Evolutionary conservation across 1,139 yeast species (phyloP).

Genomic region (Yamadazyma conglobata): DNA sequence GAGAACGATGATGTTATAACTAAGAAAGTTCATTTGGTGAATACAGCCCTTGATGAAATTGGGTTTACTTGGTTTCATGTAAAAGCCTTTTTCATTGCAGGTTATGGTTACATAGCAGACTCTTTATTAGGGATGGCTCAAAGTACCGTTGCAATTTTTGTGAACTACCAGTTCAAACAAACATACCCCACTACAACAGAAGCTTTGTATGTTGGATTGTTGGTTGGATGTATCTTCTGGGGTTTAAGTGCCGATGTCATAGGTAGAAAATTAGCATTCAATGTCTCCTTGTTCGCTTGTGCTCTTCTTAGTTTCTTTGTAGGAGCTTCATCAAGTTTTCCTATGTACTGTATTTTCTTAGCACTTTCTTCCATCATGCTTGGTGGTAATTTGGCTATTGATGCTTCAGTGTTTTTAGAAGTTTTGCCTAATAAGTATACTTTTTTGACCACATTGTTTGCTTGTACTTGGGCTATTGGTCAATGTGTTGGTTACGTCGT

Average conservation of each 20-base stretch:
- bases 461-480: conserved; percentile 37
- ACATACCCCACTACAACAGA: conserved; percentile 19
- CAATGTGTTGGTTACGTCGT: conserved; percentile 30
- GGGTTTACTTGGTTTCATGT: conserved; percentile 50
- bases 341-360: conserved; percentile 26
- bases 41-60: conserved; percentile 48
- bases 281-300: conserved; percentile 27
- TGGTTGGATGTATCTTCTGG: conserved; percentile 52
- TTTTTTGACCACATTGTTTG: conserved; percentile 28
- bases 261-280: conserved; percentile 53
- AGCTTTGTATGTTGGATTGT: conserved; percentile 34
- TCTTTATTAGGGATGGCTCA: conserved; percentile 30
- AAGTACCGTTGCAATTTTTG: conserved; percentile 38
- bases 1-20: conserved; percentile 30
- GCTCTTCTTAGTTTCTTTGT: conserved; percentile 23
- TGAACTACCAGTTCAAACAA: conserved; percentile 24
- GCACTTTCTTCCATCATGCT: conserved; percentile 23
- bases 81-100: conserved; percentile 27
- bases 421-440: conserved; percentile 20
- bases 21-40: conserved; percentile 35
- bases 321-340: conserved; percentile 28
- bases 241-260: conserved; percentile 52
- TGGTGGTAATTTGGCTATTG: conserved; percentile 31
- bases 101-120: conserved; percentile 22
- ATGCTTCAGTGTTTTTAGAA: conserved; percentile 28